phyloP scores from a whole-genome alignment of 1,284 basidiomycete genomes.

The Moesziomyces sp. region DNA sequence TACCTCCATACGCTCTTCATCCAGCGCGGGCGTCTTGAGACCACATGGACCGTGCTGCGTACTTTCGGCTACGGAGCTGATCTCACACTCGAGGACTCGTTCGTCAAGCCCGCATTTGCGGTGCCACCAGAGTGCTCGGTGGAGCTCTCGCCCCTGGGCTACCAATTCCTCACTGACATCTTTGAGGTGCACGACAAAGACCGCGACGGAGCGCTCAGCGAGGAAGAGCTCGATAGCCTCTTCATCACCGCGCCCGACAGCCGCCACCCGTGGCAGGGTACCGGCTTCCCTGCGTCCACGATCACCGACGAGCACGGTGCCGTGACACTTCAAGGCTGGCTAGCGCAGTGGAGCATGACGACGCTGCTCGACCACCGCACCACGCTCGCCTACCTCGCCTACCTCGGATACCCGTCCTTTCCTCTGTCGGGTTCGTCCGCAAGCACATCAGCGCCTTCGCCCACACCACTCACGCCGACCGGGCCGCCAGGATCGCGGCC shows the following conservation, averaged over 20 bases:
- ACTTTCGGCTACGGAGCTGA: conserved; percentile 97
- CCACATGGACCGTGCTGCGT: conserved; percentile 95
- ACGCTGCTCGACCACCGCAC: conserved; percentile 91
- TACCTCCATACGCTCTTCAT: conserved; percentile 97
- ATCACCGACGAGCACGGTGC: conserved; percentile 88
- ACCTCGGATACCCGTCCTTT: conserved; percentile 79
- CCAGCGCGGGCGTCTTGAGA: conserved; percentile 93
- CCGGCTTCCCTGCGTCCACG: conserved; percentile 76
- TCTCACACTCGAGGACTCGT: conserved; percentile 73
- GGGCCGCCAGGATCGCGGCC: conserved; percentile 36
- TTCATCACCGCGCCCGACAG: conserved; percentile 88
- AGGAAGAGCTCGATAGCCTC: conserved; percentile 84
- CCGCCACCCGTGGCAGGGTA: conserved; percentile 61
- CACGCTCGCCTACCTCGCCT: conserved; percentile 94
- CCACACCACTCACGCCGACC: conserved; percentile 30
- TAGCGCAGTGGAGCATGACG: conserved; percentile 99
- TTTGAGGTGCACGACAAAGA: conserved; percentile 98
- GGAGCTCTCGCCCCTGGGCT: conserved; percentile 89
- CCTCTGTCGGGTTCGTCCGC: conserved; percentile 36
- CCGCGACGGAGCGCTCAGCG: conserved; percentile 90
- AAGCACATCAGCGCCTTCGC: conserved; percentile 20
- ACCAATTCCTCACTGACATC: conserved; percentile 96
- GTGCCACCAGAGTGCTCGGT: conserved; percentile 93
- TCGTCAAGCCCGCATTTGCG: conserved; percentile 76
- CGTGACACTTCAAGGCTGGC: conserved; percentile 95